Evolutionary conservation across 1,284 basidiomycete genomes (phyloP).

Genomic region (Apiotrichum siamense): DNA sequence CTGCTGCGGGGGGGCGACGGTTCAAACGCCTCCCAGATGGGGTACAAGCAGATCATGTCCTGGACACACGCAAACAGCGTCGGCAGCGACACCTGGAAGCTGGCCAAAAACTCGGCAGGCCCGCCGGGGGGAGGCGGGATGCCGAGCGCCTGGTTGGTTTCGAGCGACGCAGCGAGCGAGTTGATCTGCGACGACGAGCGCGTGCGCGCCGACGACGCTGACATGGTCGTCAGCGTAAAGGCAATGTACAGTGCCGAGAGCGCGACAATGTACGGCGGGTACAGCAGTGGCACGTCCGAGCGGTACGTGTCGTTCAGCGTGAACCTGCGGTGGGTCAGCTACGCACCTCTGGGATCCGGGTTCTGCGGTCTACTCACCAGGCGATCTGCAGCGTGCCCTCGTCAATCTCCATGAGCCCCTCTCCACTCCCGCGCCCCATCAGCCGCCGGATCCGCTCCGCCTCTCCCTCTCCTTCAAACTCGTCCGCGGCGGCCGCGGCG

Average conservation of each 20-base stretch:
- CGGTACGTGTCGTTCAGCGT: constrained; percentile 95
- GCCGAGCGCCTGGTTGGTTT: constrained; percentile 34
- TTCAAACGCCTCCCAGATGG: constrained; percentile 71
- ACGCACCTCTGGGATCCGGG: no score
- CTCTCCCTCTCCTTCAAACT: constrained; percentile 29
- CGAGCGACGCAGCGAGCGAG: constrained; percentile 50
- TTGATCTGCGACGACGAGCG: constrained; percentile 41
- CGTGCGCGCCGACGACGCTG: constrained; percentile 36
- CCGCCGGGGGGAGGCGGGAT: constrained; percentile 29
- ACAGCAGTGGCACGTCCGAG: constrained; percentile 78
- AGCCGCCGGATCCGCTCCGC: constrained; percentile 33
- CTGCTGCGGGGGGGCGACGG: constrained; percentile 18
- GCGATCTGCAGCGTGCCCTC: constrained; percentile 50
- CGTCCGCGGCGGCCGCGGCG: constrained; percentile 7
- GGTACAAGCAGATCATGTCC: constrained; percentile 83
- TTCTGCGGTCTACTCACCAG: constrained; percentile 42
- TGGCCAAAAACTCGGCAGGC: constrained; percentile 65
- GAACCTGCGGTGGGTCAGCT: constrained; percentile 60
- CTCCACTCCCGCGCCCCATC: constrained; percentile 42
- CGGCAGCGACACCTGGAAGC: constrained; percentile 75
- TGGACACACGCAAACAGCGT: constrained; percentile 80
- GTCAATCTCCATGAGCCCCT: constrained; percentile 49
- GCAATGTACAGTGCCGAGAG: constrained; percentile 84
- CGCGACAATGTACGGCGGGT: constrained; percentile 91
- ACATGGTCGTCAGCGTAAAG: constrained; percentile 49